Evolutionary conservation across 225 moss, liverwort and hornwort genomes (phyloP), one percentile per base, ranked within the genome.

Genomic region (Pseudoscleropodium purum): DNA sequence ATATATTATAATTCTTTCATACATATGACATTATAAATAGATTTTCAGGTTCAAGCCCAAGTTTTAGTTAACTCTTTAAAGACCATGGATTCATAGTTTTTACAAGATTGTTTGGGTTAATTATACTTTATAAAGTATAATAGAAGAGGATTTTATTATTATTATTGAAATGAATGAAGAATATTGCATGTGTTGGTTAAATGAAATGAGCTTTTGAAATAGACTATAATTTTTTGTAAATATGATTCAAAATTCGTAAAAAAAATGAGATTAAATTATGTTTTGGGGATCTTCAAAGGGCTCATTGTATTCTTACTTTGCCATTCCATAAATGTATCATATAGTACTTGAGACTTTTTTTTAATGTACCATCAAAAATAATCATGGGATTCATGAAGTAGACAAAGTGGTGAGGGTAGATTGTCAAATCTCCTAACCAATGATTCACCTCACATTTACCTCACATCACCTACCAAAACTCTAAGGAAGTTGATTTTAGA

Each of bases 141-240:
- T 26, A 4, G 2, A 37, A 78, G 6, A 5, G 5, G 2, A 18
- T 56, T 54, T 16, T 11, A 57, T 17, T 6, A 36, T 0, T 3
- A 37, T 0, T n/a, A 57, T 10, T 16, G 15, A 79, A 26, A n/a
- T n/a, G 6, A 56, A 1, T 0, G 0, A 25, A 37, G 37, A 79
- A 11, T 2, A 17, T 17, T 57, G 10, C 9, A 37, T 79, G 4
- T 17, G 2, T 10, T 79, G 7, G 4, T 57, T 7, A 57, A 16
- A 52, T 7, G 10, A 79, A 16, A 15, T 7, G 2, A n/a, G 7
- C 7, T n/a, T 54, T 79, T 25, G 1, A 79, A 79, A 26, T 1
- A 25, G 1, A 26, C 2, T n/a, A 24, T 2, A 10, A 21, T 57
- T 0, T 26, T 24, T 25, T 37, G 2, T 10, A 0, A 77, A 52